A percentile compares a stretch with the other conserved stretches of the same genome.
phyloP scores from a whole-genome alignment of 345 rosid species.

The Citrus inodora region DNA sequence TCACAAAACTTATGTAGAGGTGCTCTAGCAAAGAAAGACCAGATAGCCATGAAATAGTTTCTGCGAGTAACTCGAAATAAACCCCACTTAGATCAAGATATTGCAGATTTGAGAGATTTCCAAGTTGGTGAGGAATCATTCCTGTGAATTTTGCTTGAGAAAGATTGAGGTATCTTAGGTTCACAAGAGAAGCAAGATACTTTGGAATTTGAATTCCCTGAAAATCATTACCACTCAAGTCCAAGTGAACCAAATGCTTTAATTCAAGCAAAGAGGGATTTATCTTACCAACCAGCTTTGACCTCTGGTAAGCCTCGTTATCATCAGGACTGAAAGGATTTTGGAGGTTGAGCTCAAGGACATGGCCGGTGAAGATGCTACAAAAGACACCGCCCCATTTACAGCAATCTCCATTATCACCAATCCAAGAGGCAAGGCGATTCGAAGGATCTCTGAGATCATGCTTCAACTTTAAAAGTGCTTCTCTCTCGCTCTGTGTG shows the following conservation, averaged over 20 bases:
- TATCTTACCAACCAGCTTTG: slow-evolving; percentile 16
- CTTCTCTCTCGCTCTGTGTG: slow-evolving; percentile 15
- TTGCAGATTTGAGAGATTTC: slow-evolving; percentile 23
- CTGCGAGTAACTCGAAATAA: fast-evolving
- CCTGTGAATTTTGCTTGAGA: slow-evolving; percentile 17
- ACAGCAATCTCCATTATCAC: slow-evolving; percentile 19
- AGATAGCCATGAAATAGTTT: slow-evolving; percentile 10
- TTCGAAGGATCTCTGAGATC: slow-evolving; percentile 17
- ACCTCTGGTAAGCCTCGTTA: neutral
- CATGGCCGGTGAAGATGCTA: slow-evolving; percentile 16
- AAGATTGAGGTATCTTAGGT: slow-evolving; percentile 21
- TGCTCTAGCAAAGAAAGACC: neutral
- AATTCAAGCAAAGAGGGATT: slow-evolving; percentile 18
- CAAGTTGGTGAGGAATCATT: slow-evolving; percentile 22
- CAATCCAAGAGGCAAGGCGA: slow-evolving; percentile 21
- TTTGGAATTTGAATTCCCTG: neutral
- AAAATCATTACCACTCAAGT: slow-evolving; percentile 20
- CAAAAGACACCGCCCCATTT: slow-evolving; percentile 27
- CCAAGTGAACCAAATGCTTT: slow-evolving; percentile 18
- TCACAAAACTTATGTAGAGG: neutral
- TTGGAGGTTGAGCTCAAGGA: slow-evolving; percentile 12
- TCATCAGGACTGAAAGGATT: no score
- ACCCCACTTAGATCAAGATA: neutral
- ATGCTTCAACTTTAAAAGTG: slow-evolving; percentile 19
- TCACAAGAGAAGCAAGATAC: slow-evolving; percentile 1